phyloP scores from a whole-genome alignment of 2,329 filamentous ascomycete species.

The Cryphonectria nitschkei region DNA sequence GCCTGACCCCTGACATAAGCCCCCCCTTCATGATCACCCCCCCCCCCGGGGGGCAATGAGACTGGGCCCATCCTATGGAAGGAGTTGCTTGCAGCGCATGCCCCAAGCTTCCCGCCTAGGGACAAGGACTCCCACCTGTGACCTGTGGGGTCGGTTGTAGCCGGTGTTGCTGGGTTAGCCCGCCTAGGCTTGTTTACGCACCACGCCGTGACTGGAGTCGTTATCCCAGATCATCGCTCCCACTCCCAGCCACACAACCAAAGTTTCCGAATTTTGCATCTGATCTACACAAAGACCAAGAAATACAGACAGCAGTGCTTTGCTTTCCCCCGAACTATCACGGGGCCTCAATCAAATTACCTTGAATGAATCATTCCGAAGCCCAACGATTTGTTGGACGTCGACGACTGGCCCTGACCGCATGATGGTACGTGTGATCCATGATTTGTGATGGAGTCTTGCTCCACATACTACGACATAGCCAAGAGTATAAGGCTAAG shows the following conservation, averaged over 20 bases:
- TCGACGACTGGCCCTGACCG: constrained; percentile 9
- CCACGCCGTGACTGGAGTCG: not conserved
- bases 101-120: constrained; percentile 15
- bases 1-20: not conserved
- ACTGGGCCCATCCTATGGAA: not conserved
- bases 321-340: not conserved
- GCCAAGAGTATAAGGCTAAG: constrained; percentile 20
- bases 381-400: not conserved
- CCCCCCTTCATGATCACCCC: not conserved
- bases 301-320: not conserved
- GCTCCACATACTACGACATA: constrained; percentile 22
- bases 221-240: not conserved
- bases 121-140: constrained; percentile 16
- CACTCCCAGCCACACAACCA: constrained; percentile 5
- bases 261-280: not conserved
- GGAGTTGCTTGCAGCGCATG: constrained; percentile 14
- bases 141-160: constrained; percentile 16
- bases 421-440: constrained; percentile 29
- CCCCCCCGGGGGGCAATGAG: not conserved
- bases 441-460: constrained; percentile 25
- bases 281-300: not conserved
- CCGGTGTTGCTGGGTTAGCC: constrained; percentile 28
- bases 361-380: not conserved
- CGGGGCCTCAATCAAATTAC: not conserved
- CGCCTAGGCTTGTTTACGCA: constrained; percentile 23